Evolutionary conservation across 345 rosid genomes (phyloP).

Genomic region (Lumnitzera littorea): DNA sequence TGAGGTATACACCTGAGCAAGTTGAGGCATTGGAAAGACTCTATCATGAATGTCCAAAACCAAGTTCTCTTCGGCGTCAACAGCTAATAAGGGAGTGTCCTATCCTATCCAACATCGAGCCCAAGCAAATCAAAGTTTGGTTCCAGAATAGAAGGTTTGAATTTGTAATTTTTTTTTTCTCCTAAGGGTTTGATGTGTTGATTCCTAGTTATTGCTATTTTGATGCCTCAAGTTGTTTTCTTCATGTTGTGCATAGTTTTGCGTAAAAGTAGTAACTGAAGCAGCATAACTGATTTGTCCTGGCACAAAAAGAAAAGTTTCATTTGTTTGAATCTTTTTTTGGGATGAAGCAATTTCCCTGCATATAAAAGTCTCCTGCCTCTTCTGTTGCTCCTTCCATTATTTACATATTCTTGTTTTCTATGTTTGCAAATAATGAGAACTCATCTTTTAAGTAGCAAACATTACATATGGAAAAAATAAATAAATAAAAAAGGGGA

Average conservation of each 20-base stretch:
- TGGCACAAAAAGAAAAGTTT: no score
- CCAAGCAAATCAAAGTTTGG: slow-evolving; percentile 99
- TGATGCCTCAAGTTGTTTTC: neutral
- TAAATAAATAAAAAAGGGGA: no score
- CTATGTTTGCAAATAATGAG: no score
- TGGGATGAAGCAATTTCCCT: no score
- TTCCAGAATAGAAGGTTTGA: slow-evolving; percentile 95
- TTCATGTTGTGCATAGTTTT: slow-evolving; percentile 26
- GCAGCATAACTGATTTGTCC: no score
- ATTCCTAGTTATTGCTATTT: neutral
- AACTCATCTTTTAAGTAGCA: no score
- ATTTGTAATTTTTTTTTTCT: neutral
- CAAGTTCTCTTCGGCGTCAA: slow-evolving; percentile 97
- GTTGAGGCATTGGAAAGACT: slow-evolving; percentile 99
- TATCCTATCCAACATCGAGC: slow-evolving; percentile 97
- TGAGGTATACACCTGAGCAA: slow-evolving; percentile 98
- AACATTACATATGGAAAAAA: no score
- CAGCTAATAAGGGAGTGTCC: slow-evolving; percentile 98
- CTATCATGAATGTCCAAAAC: slow-evolving; percentile 98
- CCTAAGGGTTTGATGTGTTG: neutral
- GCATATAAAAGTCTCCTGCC: no score
- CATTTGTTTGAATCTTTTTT: no score
- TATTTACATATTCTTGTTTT: no score
- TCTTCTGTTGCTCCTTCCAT: no score
- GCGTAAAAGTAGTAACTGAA: slow-evolving; percentile 31